Evolutionary conservation across 495 filamentous ascomycete genomes (phyloP), one percentile per base, ranked within the genome.

Genomic region (Podospora conica): DNA sequence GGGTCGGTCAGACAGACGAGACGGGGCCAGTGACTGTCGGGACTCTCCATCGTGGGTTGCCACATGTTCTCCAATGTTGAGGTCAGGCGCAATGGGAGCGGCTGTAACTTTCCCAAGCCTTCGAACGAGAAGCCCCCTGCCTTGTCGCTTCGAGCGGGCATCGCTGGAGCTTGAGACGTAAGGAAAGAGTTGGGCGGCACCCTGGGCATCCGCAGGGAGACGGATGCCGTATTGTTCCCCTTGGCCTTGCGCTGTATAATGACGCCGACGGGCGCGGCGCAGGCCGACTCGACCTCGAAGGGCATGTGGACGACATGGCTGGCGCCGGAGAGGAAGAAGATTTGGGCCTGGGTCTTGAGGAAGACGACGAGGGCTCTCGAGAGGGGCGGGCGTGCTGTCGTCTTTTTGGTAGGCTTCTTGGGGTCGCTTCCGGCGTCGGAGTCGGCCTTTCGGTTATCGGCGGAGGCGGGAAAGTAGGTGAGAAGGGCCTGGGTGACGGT

Each of bases 221-320:
- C 71, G 8, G 83, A 65, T 2, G 75, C 70, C 5, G 74, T 61
- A 31, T 70, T 76, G 33, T 82, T 78, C 40, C 73, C 72, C 57
- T 74, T 76, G 54, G 76, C 75, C 67, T 90, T 96, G 53, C 93
- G 79, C 72, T 97, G 93, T 64, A 99, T 85, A 21, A 99, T 81
- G 29, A 97, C 79, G 10, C 95, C 95, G 21, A 85, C 80, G 7
- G 91, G 88, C 21, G 92, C 89, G 15, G 93, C 87, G 77, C 93
- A 91, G 10, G 91, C 92, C 58, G 84, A 86, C 71, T 97, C 91
- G 40, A 97, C 89, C 76, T 97, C 92, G 70, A 99, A 98, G 15
- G 95, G 93, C 65, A 99, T 84, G 75, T 96, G 90, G 64, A 98
- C 86, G 64, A 96, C 86, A 84, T 98, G 92, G 76, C 86, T 96